These are phyloP conservation scores for Aspergillus sclerotiicarbonarius DNA, from an alignment of 495 filamentous ascomycete genomes.

Conservation along the genomic window DNA sequence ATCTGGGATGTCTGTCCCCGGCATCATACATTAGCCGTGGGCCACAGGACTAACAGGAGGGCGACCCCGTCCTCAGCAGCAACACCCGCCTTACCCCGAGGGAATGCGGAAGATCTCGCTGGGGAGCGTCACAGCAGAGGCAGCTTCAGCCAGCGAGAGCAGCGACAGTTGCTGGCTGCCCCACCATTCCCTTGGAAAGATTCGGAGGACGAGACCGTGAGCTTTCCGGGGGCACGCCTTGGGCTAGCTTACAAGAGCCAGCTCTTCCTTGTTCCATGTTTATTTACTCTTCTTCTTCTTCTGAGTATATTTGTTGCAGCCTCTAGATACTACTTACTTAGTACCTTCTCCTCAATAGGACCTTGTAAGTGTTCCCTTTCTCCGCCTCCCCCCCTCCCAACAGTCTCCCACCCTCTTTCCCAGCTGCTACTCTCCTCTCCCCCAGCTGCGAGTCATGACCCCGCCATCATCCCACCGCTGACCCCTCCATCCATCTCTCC, in stretches of 20 bases:
- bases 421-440: neutral
- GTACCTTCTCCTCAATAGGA: conserved; percentile 24
- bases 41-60: neutral
- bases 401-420: neutral
- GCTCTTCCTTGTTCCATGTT: conserved; percentile 23
- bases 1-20: neutral
- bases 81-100: conserved; percentile 35
- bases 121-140: conserved; percentile 31
- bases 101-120: conserved; percentile 45
- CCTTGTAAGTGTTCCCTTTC: conserved; percentile 7
- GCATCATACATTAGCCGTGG: neutral
- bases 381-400: conserved; percentile 19
- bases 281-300: conserved; percentile 14
- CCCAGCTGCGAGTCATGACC: conserved; percentile 1
- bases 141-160: conserved; percentile 23
- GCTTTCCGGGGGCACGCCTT: conserved; percentile 27
- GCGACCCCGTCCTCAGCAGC: neutral
- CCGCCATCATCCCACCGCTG: conserved; percentile 11
- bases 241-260: conserved; percentile 29
- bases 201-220: conserved; percentile 35
- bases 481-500: conserved; percentile 11
- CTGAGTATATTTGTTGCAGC: neutral
- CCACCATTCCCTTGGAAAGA: conserved; percentile 46
- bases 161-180: conserved; percentile 22
- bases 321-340: conserved; percentile 8